Conservation (phyloP, 2,329 filamentous ascomycete genomes). For the Fusarium longipes region DNA sequence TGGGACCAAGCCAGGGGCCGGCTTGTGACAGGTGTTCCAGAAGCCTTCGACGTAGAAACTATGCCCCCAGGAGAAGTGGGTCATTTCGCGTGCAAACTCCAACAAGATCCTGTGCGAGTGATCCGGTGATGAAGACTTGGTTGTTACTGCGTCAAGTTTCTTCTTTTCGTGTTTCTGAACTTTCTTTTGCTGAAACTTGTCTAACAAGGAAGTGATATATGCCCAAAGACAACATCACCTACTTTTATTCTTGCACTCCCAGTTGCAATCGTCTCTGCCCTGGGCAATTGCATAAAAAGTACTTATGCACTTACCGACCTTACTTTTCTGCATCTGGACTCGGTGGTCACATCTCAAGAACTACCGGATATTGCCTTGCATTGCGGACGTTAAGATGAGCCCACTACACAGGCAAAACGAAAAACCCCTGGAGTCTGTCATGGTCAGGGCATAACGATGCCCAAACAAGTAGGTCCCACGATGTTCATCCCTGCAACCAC, state of each 20-base stretch:
- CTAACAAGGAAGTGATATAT: not conserved
- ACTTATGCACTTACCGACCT: not conserved
- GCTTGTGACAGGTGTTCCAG: conserved; percentile 40
- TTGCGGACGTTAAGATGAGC: conserved; percentile 42
- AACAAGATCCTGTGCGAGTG: conserved; percentile 13
- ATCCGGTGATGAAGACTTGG: not conserved
- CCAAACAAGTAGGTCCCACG: conserved; percentile 31
- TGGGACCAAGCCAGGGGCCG: not conserved
- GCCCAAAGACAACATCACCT: not conserved
- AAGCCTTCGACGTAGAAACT: conserved; percentile 34
- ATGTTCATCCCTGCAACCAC: conserved; percentile 39
- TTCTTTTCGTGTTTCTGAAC: not conserved
- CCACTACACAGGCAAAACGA: conserved; percentile 23
- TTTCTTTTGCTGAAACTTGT: conserved; percentile 15
- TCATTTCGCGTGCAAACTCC: not conserved
- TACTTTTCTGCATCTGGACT: conserved; percentile 10
- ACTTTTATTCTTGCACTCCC: not conserved
- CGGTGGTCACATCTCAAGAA: conserved; percentile 7
- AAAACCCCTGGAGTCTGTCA: conserved; percentile 28
- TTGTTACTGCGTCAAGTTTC: conserved; percentile 17
- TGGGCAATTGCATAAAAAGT: conserved; percentile 8
- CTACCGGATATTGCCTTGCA: conserved; percentile 19
- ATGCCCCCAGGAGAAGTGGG: conserved; percentile 13
- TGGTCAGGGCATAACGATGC: conserved; percentile 12
- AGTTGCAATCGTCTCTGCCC: not conserved